Evolutionary conservation across 2,329 filamentous ascomycete species (phyloP), one percentile per base, ranked within the genome.

Genomic region (Thielaviopsis musarum): DNA sequence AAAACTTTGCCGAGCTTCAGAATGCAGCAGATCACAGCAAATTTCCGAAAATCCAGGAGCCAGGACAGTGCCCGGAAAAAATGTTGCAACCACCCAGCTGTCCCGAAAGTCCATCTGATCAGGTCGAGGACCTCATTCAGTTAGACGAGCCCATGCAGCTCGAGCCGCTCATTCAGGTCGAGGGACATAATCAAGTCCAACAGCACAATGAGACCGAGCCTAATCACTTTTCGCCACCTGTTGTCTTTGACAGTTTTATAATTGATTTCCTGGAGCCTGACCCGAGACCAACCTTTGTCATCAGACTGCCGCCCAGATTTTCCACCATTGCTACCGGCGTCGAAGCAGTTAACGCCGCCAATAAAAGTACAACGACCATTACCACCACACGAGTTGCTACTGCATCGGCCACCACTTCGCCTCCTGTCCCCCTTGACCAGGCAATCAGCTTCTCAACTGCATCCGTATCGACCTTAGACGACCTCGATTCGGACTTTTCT

Each of bases 231-330:
- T n/a, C 51, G 19, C 48, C 45, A 19, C 24, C 30, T 45, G 15
- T 19, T 21, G 22, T 28, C 2, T n/a, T 49, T 41, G n/a, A 54
- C 53, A 55, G 61, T 21, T 58, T 56, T 54, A 59, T 71, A 61
- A 64, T 71, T 61, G 71, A 73, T 64, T 68, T 75, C 13, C 68
- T 74, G 63, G 67, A 70, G 61, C 69, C 67, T 62, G 73, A 75
- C 61, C 70, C 71, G 30, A 69, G 73, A 58, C 71, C 73, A 57
- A 70, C 70, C 52, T 75, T 75, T 52, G 66, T 74, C 56, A 45
- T 63, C 41, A 56, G 56, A n/a, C 30, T 61, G 13, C 54, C 55
- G 22, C 34, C 51, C 2, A 17, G 5, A n/a, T 45, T n/a, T n/a
- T 45, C 17, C 15, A 15, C 38, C n/a, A 13, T 3, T 17, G 15